phyloP scores from a whole-genome alignment of 2,329 filamentous ascomycete species.

The Pestalotiopsis sp. region DNA sequence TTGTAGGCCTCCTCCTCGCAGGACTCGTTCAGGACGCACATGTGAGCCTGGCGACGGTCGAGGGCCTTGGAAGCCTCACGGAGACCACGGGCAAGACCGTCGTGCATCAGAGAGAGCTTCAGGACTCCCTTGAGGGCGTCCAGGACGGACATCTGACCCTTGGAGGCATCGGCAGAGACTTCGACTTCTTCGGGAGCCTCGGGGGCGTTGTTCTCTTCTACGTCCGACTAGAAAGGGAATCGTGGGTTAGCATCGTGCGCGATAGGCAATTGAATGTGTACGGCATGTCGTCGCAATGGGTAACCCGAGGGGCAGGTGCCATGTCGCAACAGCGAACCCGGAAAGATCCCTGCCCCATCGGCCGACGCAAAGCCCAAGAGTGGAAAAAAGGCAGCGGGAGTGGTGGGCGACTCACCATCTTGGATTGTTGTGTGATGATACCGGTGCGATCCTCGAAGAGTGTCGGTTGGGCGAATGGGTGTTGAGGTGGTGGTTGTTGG shows the following conservation, averaged over 20 bases:
- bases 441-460: slow-evolving; percentile 72
- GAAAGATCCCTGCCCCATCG: not conserved
- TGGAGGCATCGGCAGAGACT: slow-evolving; percentile 86
- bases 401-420: slow-evolving; percentile 57
- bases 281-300: slow-evolving; percentile 13
- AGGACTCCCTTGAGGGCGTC: slow-evolving; percentile 99
- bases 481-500: slow-evolving; percentile 18
- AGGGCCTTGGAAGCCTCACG: slow-evolving; percentile 98
- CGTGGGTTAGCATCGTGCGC: slow-evolving; percentile 14
- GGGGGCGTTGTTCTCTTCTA: slow-evolving; percentile 97
- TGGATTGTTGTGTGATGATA: slow-evolving; percentile 51
- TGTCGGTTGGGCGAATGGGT: slow-evolving; percentile 29
- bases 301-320: not conserved
- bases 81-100: slow-evolving; percentile 97
- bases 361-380: not conserved
- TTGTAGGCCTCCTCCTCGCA: slow-evolving; percentile 99
- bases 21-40: slow-evolving; percentile 99
- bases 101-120: slow-evolving; percentile 98
- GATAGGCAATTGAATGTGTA: slow-evolving; percentile 17
- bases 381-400: not conserved
- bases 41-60: slow-evolving; percentile 97
- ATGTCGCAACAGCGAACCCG: not conserved
- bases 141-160: slow-evolving; percentile 95
- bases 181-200: slow-evolving; percentile 89
- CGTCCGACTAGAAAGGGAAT: slow-evolving; percentile 78